A percentile compares a stretch with the other conserved stretches of the same genome.
Evolutionary conservation across 768 basidiomycete genomes (phyloP).

Genomic region (Tubosaeta sp.): DNA sequence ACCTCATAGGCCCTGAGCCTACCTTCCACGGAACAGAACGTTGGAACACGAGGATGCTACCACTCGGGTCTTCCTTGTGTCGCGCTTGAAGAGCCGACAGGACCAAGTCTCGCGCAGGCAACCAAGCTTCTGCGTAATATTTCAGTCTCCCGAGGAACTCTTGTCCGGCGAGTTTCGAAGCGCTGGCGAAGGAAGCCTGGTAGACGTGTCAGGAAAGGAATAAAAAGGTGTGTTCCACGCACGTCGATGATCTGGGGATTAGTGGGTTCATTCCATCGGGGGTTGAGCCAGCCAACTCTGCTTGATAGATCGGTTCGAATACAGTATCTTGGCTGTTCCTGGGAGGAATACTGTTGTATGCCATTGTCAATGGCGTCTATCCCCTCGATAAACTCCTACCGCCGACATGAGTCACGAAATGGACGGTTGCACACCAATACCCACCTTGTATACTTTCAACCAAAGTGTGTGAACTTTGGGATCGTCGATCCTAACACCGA

Average conservation of each 20-base stretch:
- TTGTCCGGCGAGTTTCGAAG: conserved; percentile 75
- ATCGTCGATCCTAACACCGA: conserved; percentile 49
- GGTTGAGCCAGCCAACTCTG: conserved; percentile 82
- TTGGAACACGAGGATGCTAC: conserved; percentile 77
- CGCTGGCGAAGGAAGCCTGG: conserved; percentile 70
- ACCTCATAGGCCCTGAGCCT: conserved; percentile 6
- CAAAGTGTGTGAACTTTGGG: conserved; percentile 70
- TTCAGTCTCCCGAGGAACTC: conserved; percentile 80
- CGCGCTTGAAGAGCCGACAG: conserved; percentile 55
- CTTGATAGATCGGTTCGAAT: conserved; percentile 79
- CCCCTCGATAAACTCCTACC: conserved; percentile 87
- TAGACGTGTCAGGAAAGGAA: conserved; percentile 5
- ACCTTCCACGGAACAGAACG: conserved; percentile 89
- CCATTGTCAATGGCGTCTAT: conserved; percentile 97
- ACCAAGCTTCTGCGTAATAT: conserved; percentile 86
- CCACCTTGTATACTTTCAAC: conserved; percentile 84
- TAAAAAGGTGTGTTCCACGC: conserved; percentile 21
- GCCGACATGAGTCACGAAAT: conserved; percentile 3
- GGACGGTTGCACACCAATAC: background rate
- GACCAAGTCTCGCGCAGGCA: conserved; percentile 85
- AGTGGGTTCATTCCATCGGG: conserved; percentile 84
- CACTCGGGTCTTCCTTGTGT: conserved; percentile 56
- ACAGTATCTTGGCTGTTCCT: conserved; percentile 66
- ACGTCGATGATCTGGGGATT: conserved; percentile 72
- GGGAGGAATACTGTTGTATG: conserved; percentile 70